Evolutionary conservation across 116 monocot genomes (phyloP), one percentile per base, ranked within the genome.

Genomic region (Iris pallida): DNA sequence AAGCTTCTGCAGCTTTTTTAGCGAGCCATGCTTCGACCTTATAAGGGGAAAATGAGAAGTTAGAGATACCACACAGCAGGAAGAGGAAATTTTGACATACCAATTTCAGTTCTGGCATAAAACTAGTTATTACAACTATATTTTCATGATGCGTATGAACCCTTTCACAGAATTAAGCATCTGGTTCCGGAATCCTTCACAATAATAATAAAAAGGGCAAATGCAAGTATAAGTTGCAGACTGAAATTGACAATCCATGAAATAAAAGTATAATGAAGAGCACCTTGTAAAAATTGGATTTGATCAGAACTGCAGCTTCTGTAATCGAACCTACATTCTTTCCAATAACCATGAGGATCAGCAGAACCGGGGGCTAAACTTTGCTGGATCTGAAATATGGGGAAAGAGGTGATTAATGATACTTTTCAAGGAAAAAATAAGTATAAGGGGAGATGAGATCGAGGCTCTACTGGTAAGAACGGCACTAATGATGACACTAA

Each of bases 401-500:
- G 16, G n/a, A 52, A 3, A 30, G 30, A 3, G 30, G 30, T n/a
- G n/a, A n/a, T n/a, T n/a, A n/a, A n/a, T n/a, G n/a, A n/a, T n/a
- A n/a, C n/a, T n/a, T n/a, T n/a, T n/a, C n/a, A n/a, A n/a, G n/a
- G n/a, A n/a, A n/a, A n/a, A n/a, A n/a, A n/a, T n/a, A n/a, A n/a
- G n/a, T n/a, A n/a, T n/a, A n/a, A n/a, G n/a, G n/a, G n/a, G n/a
- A n/a, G 73, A 88, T 84, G 61, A 88, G 83, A n/a, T n/a, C n/a
- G n/a, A n/a, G 53, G 81, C 81, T 81, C 88, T 74, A 41, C 88
- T 88, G 42, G 88, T 88, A 19, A 84, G 78, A 53, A 88, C 88
- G 47, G 88, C 88, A 71, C 81, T 84, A 59, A 88, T 88, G 51
- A 88, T 88, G 59, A 88, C 85, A 61, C 88, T 88, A 53, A 88